These are phyloP conservation scores for Aspergillus unguis DNA, from an alignment of 2,329 filamentous ascomycete genomes.

Conservation along the genomic window DNA sequence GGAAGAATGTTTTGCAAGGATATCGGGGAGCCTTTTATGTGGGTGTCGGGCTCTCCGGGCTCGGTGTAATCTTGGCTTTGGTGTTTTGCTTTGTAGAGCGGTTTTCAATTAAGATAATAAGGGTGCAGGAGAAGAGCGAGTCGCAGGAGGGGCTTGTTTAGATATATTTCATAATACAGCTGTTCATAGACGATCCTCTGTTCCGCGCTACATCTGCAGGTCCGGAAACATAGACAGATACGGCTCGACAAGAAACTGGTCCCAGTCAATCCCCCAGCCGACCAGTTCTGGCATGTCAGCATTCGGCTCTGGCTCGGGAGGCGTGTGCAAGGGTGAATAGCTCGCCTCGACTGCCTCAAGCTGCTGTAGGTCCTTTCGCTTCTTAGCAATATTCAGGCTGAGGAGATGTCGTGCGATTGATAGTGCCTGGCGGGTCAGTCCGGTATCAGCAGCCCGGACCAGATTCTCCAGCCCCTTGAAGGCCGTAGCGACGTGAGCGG, in stretches of 20 bases:
- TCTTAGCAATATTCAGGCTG: slow-evolving; percentile 26
- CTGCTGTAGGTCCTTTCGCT: slow-evolving; percentile 27
- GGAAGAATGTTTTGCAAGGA: slow-evolving; percentile 8
- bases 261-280: slow-evolving; percentile 25
- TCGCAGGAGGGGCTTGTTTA: background rate
- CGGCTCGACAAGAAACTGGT: slow-evolving; percentile 32
- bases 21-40: slow-evolving; percentile 14
- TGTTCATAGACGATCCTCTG: background rate
- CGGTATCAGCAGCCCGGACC: slow-evolving; percentile 25
- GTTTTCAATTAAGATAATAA: background rate
- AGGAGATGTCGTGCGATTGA: slow-evolving; percentile 30
- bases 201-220: no score
- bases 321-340: slow-evolving; percentile 16
- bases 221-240: slow-evolving; percentile 18
- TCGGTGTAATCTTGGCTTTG: background rate
- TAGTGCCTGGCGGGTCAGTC: slow-evolving; percentile 26
- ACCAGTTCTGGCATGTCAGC: slow-evolving; percentile 19
- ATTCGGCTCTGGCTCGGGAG: slow-evolving; percentile 12
- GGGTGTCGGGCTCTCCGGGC: slow-evolving; percentile 7
- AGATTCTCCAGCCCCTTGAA: slow-evolving; percentile 28
- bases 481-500: slow-evolving; percentile 17
- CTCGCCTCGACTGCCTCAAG: slow-evolving; percentile 27
- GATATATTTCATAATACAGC: background rate
- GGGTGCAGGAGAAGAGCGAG: background rate
- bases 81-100: background rate